These are phyloP conservation scores for Stenocarpella maydis DNA, from an alignment of 2,329 filamentous ascomycete species.

Conservation along the genomic window DNA sequence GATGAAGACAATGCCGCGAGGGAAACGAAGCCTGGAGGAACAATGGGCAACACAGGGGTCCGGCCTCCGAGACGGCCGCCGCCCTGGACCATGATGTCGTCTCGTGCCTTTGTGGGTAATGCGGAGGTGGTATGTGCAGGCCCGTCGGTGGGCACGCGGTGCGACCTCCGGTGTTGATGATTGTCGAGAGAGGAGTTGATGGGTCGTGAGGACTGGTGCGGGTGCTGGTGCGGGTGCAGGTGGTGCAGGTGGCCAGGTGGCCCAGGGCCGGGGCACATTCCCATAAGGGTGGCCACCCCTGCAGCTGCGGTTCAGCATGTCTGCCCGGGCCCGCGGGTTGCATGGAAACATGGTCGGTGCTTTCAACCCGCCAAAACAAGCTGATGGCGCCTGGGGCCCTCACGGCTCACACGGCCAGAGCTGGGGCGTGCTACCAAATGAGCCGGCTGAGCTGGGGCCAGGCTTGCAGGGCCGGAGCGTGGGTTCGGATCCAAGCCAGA, in stretches of 20 bases:
- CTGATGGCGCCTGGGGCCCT: no score
- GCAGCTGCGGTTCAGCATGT: constrained; percentile 26
- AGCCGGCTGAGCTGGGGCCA: not conserved
- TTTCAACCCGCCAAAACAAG: no score
- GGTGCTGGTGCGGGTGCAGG: no score
- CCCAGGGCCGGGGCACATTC: constrained; percentile 18
- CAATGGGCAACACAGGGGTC: constrained; percentile 12
- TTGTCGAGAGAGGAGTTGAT: not conserved
- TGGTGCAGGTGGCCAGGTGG: constrained; percentile 6
- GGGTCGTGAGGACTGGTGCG: no score
- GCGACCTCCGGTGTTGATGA: constrained; percentile 3
- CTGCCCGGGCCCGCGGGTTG: constrained; percentile 26
- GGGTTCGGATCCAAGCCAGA: no score
- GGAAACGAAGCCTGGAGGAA: not conserved
- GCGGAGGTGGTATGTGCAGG: not conserved
- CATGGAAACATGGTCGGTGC: constrained; percentile 20
- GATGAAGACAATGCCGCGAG: not conserved
- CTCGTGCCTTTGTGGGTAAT: no score
- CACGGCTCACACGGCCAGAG: no score
- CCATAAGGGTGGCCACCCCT: constrained; percentile 13
- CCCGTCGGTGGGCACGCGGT: not conserved
- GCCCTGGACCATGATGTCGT: not conserved
- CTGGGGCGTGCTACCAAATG: no score
- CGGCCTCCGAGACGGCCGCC: constrained; percentile 11
- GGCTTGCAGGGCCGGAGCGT: not conserved